Evolutionary conservation across 768 basidiomycete species (phyloP), one percentile per base, ranked within the genome.

Genomic region (Kwoniella sp.): DNA sequence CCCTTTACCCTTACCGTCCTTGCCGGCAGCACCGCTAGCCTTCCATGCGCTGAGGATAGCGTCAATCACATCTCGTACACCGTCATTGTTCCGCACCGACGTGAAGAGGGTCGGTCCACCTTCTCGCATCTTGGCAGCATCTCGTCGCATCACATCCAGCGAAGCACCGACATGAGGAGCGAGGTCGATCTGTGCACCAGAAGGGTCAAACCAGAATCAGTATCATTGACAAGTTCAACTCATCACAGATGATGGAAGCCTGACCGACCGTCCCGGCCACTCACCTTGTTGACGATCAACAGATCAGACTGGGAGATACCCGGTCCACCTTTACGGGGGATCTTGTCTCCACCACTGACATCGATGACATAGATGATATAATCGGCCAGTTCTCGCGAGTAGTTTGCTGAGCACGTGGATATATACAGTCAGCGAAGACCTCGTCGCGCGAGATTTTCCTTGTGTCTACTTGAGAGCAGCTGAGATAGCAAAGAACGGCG

Each of bases 291-390:
- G 71, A 98, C 87, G 25, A 99, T 87, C 58, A 99, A 82, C 12
- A 99, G 83, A 81, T 98, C 96, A 1, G 92, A 95, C 63, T 83
- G 82, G 1, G 92, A 93, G 69, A 99, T 97, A 10, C 95, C 96
- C 1, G 95, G 96, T 1, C 95, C 96, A 4, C 96, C 95, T 82
- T 99, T 99, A 24, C 95, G 85, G 22, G 96, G 96, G 67, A 99
- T 94, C 81, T 99, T 99, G 82, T 99, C 95, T 0, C 95, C 95
- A 10, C 96, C 95, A 19, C 81, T 79, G 15, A 83, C 83, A 63
- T 83, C 83, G 54, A 83, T 83, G 69, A 69, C 65, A 60, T 72
- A 73, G 77, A 95, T 91, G 78, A 96, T 97, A 78, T 93, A 99
- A 79, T 99, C 96, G 5, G 95, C 96, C 56, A 99, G 82, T 79